phyloP scores from a whole-genome alignment of 352 stramenopile genomes.

The Elongisporangium anandrum region DNA sequence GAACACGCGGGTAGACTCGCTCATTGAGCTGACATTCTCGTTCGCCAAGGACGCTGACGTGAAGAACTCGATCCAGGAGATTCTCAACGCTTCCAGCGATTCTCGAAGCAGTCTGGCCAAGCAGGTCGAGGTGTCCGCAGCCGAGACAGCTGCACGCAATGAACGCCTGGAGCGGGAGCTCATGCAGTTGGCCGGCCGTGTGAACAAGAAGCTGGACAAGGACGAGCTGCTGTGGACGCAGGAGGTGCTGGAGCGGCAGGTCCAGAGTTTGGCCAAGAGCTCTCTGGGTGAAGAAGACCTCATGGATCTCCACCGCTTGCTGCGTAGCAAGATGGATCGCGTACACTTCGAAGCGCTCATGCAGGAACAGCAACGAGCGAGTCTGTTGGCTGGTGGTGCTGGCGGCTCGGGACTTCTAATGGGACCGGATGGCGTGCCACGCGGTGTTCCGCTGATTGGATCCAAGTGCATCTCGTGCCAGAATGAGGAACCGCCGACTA shows the following conservation, averaged over 20 bases:
- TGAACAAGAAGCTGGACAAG: conserved; percentile 77
- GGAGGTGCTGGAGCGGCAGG: conserved; percentile 56
- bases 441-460: conserved; percentile 27
- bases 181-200: conserved; percentile 49
- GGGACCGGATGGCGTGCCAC: background rate
- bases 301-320: conserved; percentile 45
- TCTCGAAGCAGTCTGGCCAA: conserved; percentile 35
- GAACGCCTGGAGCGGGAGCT: conserved; percentile 53
- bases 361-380: conserved; percentile 32
- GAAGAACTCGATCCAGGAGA: conserved; percentile 65
- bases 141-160: conserved; percentile 42
- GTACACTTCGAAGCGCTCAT: conserved; percentile 48
- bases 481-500: conserved; percentile 49
- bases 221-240: conserved; percentile 75
- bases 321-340: conserved; percentile 60
- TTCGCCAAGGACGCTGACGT: conserved; percentile 75
- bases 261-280: conserved; percentile 60
- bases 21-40: conserved; percentile 56
- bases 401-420: conserved; percentile 9
- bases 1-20: conserved; percentile 49
- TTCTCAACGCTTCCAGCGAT: conserved; percentile 40
- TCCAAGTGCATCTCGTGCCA: conserved; percentile 74
- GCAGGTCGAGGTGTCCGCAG: conserved; percentile 40
- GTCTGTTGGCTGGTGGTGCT: conserved; percentile 12
- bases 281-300: conserved; percentile 63